Base-by-base conservation (phyloP, 129 eudicot species). In the Lonicera japonica region DNA sequence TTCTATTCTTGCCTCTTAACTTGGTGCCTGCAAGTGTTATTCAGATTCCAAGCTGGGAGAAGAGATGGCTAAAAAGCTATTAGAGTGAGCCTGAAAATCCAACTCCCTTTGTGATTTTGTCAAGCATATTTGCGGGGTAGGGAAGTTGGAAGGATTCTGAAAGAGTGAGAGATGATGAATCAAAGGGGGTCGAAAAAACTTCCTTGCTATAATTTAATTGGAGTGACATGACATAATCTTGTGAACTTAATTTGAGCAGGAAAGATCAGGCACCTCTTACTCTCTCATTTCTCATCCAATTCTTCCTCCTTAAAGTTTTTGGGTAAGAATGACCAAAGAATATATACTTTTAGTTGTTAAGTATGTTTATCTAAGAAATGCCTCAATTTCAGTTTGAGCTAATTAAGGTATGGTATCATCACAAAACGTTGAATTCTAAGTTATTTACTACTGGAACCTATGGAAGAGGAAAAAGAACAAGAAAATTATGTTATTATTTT, bases 231-330 rank as follows among this genome's bases (percentile, higher is more conserved):
- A n/a, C n/a, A n/a, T 43, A 43, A 14, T 43, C 50, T 43, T 43
- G 13, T 43, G 50, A 43, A 43, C 8, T 43, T 43, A 1, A 14
- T 17, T 47, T 43, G 29, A 52, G 47, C 77, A 94, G 99, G 87
- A 88, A 88, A 78, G 95, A 94, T 39, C 79, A 96, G 38, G 96
- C 96, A 0, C 87, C 95, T 24, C 68, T 94, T 19, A 76, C 70
- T 67, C 71, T 88, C 25, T 75, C 82, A 21, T 83, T 94, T 58
- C 51, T 81, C 25, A 72, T 88, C 61, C 99, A 94, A 54, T 94
- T 94, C 83, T 94, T 94, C 82, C 89, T 88, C 56, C 91, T 94
- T 5, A 91, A 96, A 12, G 69, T 85, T 34, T 83, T 94, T 65
- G 99, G 99, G 99, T 94, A 92, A n/a, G 77, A 46, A 29, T 8